phyloP scores from a whole-genome alignment of 1,139 yeast species.

The Nakaseomyces uthaithaninus region DNA sequence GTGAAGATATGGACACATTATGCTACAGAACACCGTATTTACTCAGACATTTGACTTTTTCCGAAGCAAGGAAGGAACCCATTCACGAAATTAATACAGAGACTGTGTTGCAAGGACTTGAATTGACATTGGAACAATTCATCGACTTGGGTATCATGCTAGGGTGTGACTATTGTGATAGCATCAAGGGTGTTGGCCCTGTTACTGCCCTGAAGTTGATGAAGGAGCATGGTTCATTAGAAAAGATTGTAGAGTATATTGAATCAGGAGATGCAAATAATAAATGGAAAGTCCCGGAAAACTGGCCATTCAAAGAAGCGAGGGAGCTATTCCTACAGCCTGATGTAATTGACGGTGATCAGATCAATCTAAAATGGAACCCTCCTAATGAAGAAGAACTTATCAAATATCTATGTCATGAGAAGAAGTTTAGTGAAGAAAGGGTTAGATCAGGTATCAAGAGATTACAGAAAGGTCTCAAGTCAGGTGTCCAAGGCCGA shows the following conservation, averaged over 20 bases:
- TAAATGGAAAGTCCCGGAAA: slow-evolving; percentile 70
- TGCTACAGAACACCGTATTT: slow-evolving; percentile 83
- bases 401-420: slow-evolving; percentile 33
- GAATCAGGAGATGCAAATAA: slow-evolving; percentile 49
- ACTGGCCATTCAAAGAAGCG: slow-evolving; percentile 91
- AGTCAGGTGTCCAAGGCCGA: slow-evolving; percentile 83
- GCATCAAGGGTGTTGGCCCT: slow-evolving; percentile 92
- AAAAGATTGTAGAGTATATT: slow-evolving; percentile 62
- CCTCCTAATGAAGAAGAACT: slow-evolving; percentile 36
- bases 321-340: slow-evolving; percentile 75
- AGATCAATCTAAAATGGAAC: slow-evolving; percentile 59
- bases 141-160: slow-evolving; percentile 85
- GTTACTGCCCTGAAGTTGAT: slow-evolving; percentile 85
- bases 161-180: slow-evolving; percentile 96
- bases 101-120: slow-evolving; percentile 68
- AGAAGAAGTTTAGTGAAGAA: slow-evolving; percentile 79
- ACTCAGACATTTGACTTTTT: slow-evolving; percentile 81
- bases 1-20: slow-evolving; percentile 97
- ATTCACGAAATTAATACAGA: slow-evolving; percentile 72
- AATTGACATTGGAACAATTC: slow-evolving; percentile 62
- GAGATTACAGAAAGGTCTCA: slow-evolving; percentile 73
- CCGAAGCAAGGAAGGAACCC: slow-evolving; percentile 90
- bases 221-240: slow-evolving; percentile 75
- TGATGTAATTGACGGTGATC: slow-evolving; percentile 57
- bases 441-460: slow-evolving; percentile 83